phyloP scores from a whole-genome alignment of 768 basidiomycete species.

The Calvatia gigantea region DNA sequence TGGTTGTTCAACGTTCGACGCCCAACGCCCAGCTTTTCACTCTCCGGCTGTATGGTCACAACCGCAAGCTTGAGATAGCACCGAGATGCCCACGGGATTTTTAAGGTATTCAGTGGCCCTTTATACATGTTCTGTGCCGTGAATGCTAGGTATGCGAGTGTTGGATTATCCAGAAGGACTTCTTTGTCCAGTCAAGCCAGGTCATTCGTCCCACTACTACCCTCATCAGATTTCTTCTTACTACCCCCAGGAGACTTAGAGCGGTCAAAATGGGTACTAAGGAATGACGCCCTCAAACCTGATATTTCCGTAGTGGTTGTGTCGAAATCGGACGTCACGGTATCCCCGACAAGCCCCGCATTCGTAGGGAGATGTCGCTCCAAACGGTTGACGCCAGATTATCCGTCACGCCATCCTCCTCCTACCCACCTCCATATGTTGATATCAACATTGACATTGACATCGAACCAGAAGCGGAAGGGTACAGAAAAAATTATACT shows the following conservation, averaged over 20 bases:
- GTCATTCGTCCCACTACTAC: constrained; percentile 39
- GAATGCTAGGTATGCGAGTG: too few species aligned
- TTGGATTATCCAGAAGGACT: too few species aligned
- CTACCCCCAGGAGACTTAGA: constrained; percentile 34
- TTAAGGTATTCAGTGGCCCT: too few species aligned
- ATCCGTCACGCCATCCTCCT: neutral
- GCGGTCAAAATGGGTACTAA: constrained; percentile 77
- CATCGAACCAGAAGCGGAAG: neutral
- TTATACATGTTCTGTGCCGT: too few species aligned
- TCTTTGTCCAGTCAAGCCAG: too few species aligned
- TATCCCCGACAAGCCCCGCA: constrained; percentile 62
- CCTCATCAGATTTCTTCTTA: constrained; percentile 21
- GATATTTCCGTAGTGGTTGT: constrained; percentile 38
- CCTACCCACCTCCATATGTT: neutral
- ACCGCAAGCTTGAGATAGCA: too few species aligned
- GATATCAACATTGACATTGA: neutral
- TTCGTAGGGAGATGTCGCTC: constrained; percentile 37
- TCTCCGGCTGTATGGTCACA: too few species aligned
- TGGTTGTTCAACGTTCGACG: too few species aligned
- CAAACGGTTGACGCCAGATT: constrained; percentile 12
- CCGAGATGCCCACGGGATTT: too few species aligned
- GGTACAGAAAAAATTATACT: constrained; percentile 49
- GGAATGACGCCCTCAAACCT: constrained; percentile 63
- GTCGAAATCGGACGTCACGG: constrained; percentile 58
- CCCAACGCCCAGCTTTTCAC: too few species aligned